These are phyloP conservation scores for Cladosporium colombiae DNA, from an alignment of 2,329 filamentous ascomycete genomes.

Conservation along the genomic window DNA sequence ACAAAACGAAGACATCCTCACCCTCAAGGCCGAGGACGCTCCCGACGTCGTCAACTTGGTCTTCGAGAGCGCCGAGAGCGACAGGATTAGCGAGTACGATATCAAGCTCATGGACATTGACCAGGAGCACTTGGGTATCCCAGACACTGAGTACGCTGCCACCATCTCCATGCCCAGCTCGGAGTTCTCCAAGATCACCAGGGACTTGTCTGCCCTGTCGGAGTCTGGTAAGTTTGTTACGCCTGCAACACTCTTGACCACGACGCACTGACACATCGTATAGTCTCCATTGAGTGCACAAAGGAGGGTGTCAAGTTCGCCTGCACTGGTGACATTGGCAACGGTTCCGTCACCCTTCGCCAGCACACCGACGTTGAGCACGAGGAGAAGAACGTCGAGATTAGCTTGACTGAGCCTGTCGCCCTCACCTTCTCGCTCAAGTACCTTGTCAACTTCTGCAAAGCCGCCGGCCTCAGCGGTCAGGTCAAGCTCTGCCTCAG, in stretches of 20 bases:
- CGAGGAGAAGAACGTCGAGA: conserved; percentile 79
- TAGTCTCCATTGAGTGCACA: conserved; percentile 91
- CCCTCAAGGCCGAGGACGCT: conserved; percentile 94
- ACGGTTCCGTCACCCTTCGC: conserved; percentile 87
- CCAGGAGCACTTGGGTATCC: conserved; percentile 98
- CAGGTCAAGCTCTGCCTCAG: conserved; percentile 91
- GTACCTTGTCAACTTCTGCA: conserved; percentile 99
- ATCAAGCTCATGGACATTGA: conserved; percentile 99
- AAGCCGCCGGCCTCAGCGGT: conserved; percentile 80
- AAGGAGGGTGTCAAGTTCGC: conserved; percentile 98
- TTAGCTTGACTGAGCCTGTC: conserved; percentile 89
- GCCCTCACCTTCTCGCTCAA: conserved; percentile 96
- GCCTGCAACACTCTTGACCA: background rate
- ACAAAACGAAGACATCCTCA: conserved; percentile 91
- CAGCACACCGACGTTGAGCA: conserved; percentile 88
- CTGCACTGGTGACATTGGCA: conserved; percentile 92
- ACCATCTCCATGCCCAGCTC: conserved; percentile 83
- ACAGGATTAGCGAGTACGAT: conserved; percentile 97
- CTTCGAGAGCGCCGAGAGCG: conserved; percentile 86
- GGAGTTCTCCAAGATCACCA: conserved; percentile 94
- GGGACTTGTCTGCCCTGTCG: conserved; percentile 86
- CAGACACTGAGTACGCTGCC: conserved; percentile 96
- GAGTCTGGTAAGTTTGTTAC: conserved; percentile 74
- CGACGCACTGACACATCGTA: conserved; percentile 15
- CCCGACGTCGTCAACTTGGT: conserved; percentile 93